Percentiles rank a stretch among this genome's conserved stretches.
Evolutionary conservation across 2,329 filamentous ascomycete species (phyloP).

Genomic region (Thielaviopsis ethacetica): DNA sequence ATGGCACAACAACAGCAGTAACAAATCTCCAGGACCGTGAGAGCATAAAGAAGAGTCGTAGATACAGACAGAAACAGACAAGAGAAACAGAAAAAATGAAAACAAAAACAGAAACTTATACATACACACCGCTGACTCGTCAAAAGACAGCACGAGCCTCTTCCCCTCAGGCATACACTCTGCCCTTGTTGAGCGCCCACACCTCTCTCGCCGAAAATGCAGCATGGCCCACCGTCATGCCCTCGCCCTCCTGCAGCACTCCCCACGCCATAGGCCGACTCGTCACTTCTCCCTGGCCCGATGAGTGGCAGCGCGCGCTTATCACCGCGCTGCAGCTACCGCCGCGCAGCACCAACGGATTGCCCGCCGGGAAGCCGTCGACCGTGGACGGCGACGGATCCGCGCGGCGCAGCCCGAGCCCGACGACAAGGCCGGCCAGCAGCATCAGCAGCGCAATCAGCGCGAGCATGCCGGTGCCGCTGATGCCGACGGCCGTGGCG

Average conservation of each 20-base stretch:
- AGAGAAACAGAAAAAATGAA: not conserved
- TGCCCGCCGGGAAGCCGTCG: slow-evolving; percentile 24
- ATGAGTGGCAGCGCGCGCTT: slow-evolving; percentile 30
- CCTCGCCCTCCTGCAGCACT: slow-evolving; percentile 25
- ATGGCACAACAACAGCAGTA: too few species aligned
- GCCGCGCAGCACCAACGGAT: slow-evolving; percentile 30
- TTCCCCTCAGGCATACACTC: slow-evolving; percentile 22
- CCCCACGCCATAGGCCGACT: slow-evolving; percentile 27
- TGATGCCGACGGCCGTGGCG: slow-evolving; percentile 25
- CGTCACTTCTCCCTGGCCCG: slow-evolving; percentile 19
- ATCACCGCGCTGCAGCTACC: slow-evolving; percentile 37
- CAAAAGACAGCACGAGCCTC: not conserved
- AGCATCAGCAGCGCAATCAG: slow-evolving; percentile 25
- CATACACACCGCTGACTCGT: not conserved
- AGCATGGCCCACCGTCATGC: slow-evolving; percentile 26
- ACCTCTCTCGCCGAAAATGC: slow-evolving; percentile 26
- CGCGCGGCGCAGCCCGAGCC: slow-evolving; percentile 25
- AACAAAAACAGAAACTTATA: not conserved
- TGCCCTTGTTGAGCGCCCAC: slow-evolving; percentile 20
- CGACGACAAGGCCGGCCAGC: slow-evolving; percentile 21
- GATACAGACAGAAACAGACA: not conserved
- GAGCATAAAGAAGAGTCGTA: too few species aligned
- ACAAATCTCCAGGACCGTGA: not conserved
- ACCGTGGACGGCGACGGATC: slow-evolving; percentile 20
- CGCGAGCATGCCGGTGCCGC: slow-evolving; percentile 25